phyloP scores from a whole-genome alignment of 176 grass and related monocot species.

The Musa itinerans region DNA sequence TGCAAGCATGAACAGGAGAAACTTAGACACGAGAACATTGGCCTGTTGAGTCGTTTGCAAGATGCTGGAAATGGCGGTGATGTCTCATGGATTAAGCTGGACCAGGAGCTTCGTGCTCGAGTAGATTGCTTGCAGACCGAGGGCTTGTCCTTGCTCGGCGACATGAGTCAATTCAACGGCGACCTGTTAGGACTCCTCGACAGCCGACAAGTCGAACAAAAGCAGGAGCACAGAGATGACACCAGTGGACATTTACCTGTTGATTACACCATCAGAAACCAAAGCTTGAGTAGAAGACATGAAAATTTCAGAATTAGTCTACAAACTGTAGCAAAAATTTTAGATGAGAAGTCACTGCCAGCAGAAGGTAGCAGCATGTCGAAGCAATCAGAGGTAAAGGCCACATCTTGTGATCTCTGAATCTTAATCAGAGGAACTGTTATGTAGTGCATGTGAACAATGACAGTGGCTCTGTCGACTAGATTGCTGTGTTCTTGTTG shows the following conservation, averaged over 20 bases:
- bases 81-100: slow-evolving; percentile 41
- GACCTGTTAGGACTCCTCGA: slow-evolving; percentile 42
- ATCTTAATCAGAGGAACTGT: background rate
- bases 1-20: slow-evolving; percentile 47
- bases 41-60: slow-evolving; percentile 47
- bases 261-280: slow-evolving; percentile 46
- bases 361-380: background rate
- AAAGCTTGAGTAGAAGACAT: slow-evolving; percentile 50
- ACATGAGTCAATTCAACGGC: too few relatives aligned
- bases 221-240: background rate
- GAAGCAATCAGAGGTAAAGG: slow-evolving; percentile 26
- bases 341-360: slow-evolving; percentile 34
- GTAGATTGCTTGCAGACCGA: slow-evolving; percentile 61
- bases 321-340: slow-evolving; percentile 20
- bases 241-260: slow-evolving; percentile 22
- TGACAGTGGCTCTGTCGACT: background rate
- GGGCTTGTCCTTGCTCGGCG: slow-evolving; percentile 57
- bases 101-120: slow-evolving; percentile 43
- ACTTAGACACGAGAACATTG: slow-evolving; percentile 75
- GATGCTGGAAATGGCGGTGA: slow-evolving; percentile 35
- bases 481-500: background rate
- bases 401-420: background rate
- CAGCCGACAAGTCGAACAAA: slow-evolving; percentile 30
- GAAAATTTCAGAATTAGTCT: slow-evolving; percentile 46
- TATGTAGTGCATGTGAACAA: too few relatives aligned